Percentiles rank a stretch among this genome's conserved stretches.
phyloP scores from a whole-genome alignment of 2,329 filamentous ascomycete genomes.

The Colletotrichum sp. region DNA sequence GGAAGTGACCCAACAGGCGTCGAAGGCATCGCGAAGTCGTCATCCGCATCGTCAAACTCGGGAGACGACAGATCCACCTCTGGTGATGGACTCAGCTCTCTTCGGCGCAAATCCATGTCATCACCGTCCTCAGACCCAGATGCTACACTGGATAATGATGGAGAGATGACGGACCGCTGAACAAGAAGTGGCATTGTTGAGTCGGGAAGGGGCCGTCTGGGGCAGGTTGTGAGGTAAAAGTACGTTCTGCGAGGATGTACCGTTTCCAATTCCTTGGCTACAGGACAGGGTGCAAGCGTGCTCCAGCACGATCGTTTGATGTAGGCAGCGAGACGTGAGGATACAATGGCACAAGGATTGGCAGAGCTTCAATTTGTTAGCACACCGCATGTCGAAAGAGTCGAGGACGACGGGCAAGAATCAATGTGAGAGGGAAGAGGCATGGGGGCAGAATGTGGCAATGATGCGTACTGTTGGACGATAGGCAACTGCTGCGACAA shows the following conservation, averaged over 20 bases:
- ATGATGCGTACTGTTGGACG: conserved; percentile 82
- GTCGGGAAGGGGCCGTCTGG: conserved; percentile 79
- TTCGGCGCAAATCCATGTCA: conserved; percentile 71
- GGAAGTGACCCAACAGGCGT: conserved; percentile 71
- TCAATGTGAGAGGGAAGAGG: neutral
- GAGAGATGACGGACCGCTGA: conserved; percentile 73
- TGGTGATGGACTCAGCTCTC: conserved; percentile 85
- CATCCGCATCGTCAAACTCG: conserved; percentile 79
- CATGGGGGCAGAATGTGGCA: neutral
- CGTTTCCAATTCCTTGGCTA: conserved; percentile 91
- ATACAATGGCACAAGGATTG: conserved; percentile 94
- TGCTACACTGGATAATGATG: conserved; percentile 76
- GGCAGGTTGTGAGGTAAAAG: conserved; percentile 91
- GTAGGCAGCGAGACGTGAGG: conserved; percentile 87
- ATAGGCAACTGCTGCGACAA: conserved; percentile 78
- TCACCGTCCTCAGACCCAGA: conserved; percentile 63
- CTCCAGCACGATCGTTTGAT: conserved; percentile 87
- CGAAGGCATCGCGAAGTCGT: conserved; percentile 62
- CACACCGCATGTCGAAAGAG: neutral
- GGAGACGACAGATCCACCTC: conserved; percentile 90
- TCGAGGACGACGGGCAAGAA: neutral
- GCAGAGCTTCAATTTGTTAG: conserved; percentile 71
- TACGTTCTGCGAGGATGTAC: conserved; percentile 95
- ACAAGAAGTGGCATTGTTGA: conserved; percentile 27
- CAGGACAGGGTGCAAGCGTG: conserved; percentile 78